Evolutionary conservation across 2,329 filamentous ascomycete species (phyloP).

Genomic region (Ascochyta lentis): DNA sequence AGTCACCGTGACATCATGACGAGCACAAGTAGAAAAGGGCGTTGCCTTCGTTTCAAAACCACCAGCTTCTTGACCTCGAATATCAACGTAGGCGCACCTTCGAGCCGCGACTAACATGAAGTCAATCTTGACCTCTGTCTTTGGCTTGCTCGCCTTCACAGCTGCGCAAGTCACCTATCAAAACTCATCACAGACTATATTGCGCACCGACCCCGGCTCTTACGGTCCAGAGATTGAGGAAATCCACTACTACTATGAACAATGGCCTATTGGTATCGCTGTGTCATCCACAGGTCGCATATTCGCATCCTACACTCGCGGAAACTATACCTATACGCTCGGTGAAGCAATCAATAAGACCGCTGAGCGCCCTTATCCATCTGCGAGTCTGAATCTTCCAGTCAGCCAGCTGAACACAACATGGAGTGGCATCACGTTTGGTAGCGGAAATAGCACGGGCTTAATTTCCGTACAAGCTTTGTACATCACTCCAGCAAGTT

Average conservation of each 20-base stretch:
- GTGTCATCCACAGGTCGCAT: slow-evolving; percentile 57
- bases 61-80: not conserved
- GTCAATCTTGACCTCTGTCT: not conserved
- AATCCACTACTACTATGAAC: slow-evolving; percentile 56
- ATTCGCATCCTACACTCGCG: slow-evolving; percentile 60
- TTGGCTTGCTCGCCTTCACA: not conserved
- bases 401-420: slow-evolving; percentile 54
- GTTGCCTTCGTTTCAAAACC: not conserved
- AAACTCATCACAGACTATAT: slow-evolving; percentile 38
- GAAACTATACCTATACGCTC: slow-evolving; percentile 55
- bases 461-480: slow-evolving; percentile 60
- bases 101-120: not conserved
- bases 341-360: slow-evolving; percentile 57
- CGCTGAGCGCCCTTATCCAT: slow-evolving; percentile 57
- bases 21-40: not conserved
- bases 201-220: slow-evolving; percentile 56
- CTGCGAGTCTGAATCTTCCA: slow-evolving; percentile 50
- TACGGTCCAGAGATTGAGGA: slow-evolving; percentile 58
- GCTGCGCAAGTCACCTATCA: slow-evolving; percentile 21
- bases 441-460: slow-evolving; percentile 52
- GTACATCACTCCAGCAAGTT: slow-evolving; percentile 55
- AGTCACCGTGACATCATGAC: slow-evolving; percentile 5
- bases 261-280: slow-evolving; percentile 58
- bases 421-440: slow-evolving; percentile 55
- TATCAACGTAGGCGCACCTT: not conserved